Conservation (phyloP, 345 rosid genomes). For the Luvunga scandens region DNA sequence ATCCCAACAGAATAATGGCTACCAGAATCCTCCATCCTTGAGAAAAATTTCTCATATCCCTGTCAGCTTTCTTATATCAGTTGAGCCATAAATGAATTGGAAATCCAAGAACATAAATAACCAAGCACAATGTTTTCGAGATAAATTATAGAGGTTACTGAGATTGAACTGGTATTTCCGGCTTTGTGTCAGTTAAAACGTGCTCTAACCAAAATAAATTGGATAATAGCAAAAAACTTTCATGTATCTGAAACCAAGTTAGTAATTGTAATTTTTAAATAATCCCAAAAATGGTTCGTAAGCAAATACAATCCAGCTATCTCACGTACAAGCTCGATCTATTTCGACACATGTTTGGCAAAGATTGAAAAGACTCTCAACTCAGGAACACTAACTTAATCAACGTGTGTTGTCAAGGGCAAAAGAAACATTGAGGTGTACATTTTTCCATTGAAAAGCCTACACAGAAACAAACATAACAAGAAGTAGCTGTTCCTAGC, state of each 20-base stretch:
- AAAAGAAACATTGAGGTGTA: not conserved
- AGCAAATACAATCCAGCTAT: not conserved
- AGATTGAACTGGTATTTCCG: not conserved
- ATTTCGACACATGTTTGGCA: not conserved
- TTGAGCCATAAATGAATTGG: not conserved
- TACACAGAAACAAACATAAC: not conserved
- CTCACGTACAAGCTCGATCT: not conserved
- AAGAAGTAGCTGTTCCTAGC: not conserved
- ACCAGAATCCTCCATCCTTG: slow-evolving; percentile 21
- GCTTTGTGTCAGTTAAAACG: not conserved
- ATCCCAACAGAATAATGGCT: slow-evolving; percentile 23
- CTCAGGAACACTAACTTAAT: not conserved
- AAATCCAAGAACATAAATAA: not conserved
- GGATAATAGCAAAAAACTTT: not conserved
- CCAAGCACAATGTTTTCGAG: not conserved
- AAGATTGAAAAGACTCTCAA: not conserved
- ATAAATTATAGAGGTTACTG: not conserved
- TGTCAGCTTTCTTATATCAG: slow-evolving; percentile 16
- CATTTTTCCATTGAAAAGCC: not conserved
- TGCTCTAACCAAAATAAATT: not conserved
- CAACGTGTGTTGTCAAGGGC: not conserved
- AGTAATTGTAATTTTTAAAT: not conserved
- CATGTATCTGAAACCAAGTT: not conserved
- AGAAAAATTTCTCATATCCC: slow-evolving; percentile 24
- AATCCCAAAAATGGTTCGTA: not conserved